Evolutionary conservation across 1,139 yeast genomes (phyloP).

Genomic region (Petasospora fabianii): DNA sequence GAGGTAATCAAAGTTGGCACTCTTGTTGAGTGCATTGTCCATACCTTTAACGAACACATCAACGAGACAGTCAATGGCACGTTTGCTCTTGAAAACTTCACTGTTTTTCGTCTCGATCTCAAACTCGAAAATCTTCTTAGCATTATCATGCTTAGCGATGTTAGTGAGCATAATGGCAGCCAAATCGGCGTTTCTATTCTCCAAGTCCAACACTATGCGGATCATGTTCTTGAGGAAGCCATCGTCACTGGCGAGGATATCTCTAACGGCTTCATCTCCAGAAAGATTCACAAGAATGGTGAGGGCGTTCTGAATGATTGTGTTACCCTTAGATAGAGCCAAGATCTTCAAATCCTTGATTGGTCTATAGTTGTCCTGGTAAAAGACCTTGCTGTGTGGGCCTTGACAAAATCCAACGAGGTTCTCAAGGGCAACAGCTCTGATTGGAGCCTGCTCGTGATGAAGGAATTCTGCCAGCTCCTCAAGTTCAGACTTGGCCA

Average conservation of each 20-base stretch:
- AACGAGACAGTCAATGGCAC: constrained; percentile 77
- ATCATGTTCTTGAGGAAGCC: constrained; percentile 55
- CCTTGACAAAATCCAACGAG: constrained; percentile 80
- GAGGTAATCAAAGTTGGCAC: constrained; percentile 77
- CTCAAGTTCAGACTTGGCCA: constrained; percentile 18
- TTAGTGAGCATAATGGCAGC: constrained; percentile 83
- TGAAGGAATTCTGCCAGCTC: constrained; percentile 74
- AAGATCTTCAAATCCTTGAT: constrained; percentile 67
- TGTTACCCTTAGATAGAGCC: constrained; percentile 48
- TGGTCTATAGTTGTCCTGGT: constrained; percentile 66
- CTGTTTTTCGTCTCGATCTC: constrained; percentile 35
- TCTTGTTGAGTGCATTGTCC: constrained; percentile 64
- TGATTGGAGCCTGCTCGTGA: constrained; percentile 76
- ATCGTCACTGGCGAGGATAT: constrained; percentile 60
- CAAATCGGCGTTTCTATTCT: constrained; percentile 70
- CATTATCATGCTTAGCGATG: constrained; percentile 71
- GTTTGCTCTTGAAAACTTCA: constrained; percentile 49
- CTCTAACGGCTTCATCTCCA: constrained; percentile 58
- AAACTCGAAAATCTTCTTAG: constrained; percentile 53
- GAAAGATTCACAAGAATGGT: constrained; percentile 83
- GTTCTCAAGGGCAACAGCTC: constrained; percentile 81
- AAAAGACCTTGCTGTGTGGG: constrained; percentile 61
- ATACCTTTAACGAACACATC: constrained; percentile 88
- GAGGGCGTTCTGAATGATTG: constrained; percentile 61
- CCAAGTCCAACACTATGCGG: constrained; percentile 48